These are phyloP conservation scores for Diaporthe citri DNA, from an alignment of 2,329 filamentous ascomycete species.

Conservation along the genomic window DNA sequence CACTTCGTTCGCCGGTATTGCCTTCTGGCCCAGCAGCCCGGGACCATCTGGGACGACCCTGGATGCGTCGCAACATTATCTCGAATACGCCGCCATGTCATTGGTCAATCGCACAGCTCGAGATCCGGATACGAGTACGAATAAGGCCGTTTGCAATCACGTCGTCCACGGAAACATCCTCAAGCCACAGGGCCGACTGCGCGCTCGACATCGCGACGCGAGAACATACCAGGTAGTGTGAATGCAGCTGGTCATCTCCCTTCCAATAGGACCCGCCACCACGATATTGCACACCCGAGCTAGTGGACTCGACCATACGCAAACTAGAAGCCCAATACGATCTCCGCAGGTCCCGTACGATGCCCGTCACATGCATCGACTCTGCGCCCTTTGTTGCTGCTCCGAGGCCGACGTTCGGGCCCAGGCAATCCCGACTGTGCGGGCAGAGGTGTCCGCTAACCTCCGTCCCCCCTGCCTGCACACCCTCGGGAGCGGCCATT, in stretches of 20 bases:
- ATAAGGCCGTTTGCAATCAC: constrained; percentile 34
- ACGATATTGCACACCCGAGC: neutral
- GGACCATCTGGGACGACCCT: constrained; percentile 16
- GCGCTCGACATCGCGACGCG: constrained; percentile 22
- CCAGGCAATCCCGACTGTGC: neutral
- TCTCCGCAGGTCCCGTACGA: constrained; percentile 10
- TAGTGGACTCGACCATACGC: constrained; percentile 19
- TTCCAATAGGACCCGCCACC: neutral
- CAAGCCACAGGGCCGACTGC: neutral
- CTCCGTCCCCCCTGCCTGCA: neutral
- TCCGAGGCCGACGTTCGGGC: constrained; percentile 4
- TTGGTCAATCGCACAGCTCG: constrained; percentile 10
- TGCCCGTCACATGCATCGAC: neutral
- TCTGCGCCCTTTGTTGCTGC: neutral
- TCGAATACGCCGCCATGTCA: neutral
- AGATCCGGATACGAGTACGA: constrained; percentile 35
- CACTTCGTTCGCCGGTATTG: neutral
- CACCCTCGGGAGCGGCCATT: too few species aligned
- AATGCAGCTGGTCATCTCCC: neutral
- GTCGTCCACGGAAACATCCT: neutral
- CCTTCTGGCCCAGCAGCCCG: constrained; percentile 14
- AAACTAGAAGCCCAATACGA: neutral
- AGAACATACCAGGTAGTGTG: neutral
- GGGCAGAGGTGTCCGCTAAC: neutral
- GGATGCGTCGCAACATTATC: neutral